phyloP scores from a whole-genome alignment of 1,284 basidiomycete genomes.

The Abortiporus biennis region DNA sequence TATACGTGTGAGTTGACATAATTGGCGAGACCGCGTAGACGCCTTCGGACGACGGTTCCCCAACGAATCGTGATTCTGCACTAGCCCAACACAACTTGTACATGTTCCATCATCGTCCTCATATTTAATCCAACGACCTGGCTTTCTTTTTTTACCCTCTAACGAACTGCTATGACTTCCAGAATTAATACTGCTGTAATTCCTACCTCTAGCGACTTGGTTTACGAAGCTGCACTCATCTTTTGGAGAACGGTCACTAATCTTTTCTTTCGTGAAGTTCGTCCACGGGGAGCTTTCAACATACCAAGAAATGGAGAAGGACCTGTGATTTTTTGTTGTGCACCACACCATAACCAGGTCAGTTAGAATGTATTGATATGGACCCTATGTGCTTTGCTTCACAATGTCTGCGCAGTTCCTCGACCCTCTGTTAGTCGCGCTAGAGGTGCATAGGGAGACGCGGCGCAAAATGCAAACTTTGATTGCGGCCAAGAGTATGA shows the following conservation, averaged over 20 bases:
- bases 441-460: constrained; percentile 86
- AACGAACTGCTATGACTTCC: too few species aligned
- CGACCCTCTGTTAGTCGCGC: constrained; percentile 85
- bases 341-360: constrained; percentile 95
- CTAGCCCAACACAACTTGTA: too few species aligned
- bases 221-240: constrained; percentile 62
- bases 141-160: too few species aligned
- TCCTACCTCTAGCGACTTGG: too few species aligned
- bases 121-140: too few species aligned
- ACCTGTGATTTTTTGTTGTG: constrained; percentile 94
- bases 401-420: constrained; percentile 67
- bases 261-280: constrained; percentile 96
- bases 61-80: too few species aligned
- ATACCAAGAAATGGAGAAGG: constrained; percentile 91
- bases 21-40: too few species aligned
- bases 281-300: constrained; percentile 92
- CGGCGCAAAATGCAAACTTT: constrained; percentile 84
- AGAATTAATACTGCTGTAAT: too few species aligned
- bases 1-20: too few species aligned
- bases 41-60: too few species aligned
- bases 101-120: too few species aligned
- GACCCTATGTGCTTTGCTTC: constrained; percentile 6
- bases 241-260: constrained; percentile 86
- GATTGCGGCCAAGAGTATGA: constrained; percentile 91
- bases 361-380: constrained; percentile 13